Base-by-base conservation (phyloP, 495 filamentous ascomycete genomes). In the Penicillium atrosanguineum region DNA sequence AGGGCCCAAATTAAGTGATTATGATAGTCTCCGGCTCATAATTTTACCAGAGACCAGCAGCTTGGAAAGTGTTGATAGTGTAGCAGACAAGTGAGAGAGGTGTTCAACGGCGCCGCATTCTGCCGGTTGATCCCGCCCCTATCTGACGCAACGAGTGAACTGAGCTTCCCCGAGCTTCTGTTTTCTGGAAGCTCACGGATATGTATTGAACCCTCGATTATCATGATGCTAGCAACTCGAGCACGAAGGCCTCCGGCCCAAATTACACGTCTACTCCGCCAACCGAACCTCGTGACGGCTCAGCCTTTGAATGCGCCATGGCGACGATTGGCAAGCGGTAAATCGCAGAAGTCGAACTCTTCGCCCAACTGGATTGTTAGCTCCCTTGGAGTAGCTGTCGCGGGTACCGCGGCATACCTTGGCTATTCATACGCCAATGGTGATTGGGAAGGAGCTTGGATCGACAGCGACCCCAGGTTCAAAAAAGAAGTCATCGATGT, bases 121-220 rank as follows among this genome's bases (percentile, higher is more conserved):
- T 76, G 72, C 72, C 72, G 31, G 37, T 36, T 7, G 25, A 31
- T 46, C 61, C 72, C 72, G 72, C 71, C 60, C 62, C 18, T 41
- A 54, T 52, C 52, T 71, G 66, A 69, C 62, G 68, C 63, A 71
- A 67, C 51, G 41, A 48, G 55, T 57, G 15, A 19, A 9, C 6
- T 21, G 44, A 59, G 52, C 58, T 63, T 64, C 60, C 56, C 42
- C 56, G 57, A 39, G 55, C 54, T 55, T 23, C 49, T 39, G 39
- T 38, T 14, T 47, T n/a, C 15, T 36, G 19, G 44, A 46, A 44
- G 31, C 49, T 46, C 21, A 44, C 11, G 50, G 37, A 25, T 9
- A 48, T 50, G 39, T 20, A 56, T 52, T n/a, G 23, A 16, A n/a
- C 38, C 38, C 38, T 39, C 19, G 2, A 2, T n/a, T 40, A 11